Base-by-base conservation (phyloP, 441 rosid species). In the Gossypium lobatum region DNA sequence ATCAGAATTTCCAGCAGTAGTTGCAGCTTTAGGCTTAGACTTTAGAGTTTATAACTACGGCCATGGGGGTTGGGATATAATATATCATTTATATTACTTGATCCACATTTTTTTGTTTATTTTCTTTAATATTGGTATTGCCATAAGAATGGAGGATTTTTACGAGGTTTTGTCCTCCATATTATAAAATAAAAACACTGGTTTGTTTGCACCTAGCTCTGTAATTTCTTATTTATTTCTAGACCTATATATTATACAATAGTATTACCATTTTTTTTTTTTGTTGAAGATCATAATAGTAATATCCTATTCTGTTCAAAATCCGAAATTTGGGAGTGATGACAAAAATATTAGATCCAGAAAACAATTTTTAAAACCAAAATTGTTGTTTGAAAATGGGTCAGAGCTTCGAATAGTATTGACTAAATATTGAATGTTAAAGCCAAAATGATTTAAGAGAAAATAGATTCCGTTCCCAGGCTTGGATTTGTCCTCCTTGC, bases 1-100 rank as follows among this genome's bases (percentile, higher is more conserved):
- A 84, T 92, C 64, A 80, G 78, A 4, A 87, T 90, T 79, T 84
- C 72, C 23, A 80, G 81, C n/a, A 95, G 91, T 70, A 86, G 85
- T 34, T 93, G 99, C 64, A 90, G 84, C 71, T 91, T 87, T 71
- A 89, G 85, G 74, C 70, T 95, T 71, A 83, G 86, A 59, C 71
- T 89, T 4, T 92, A 84, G 63, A 70, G 23, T 70, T 34, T 23
- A 13, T 50, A 37, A 37, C 42, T 1, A 37, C 42, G 42, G 42
- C 42, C 42, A 37, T 6, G 42, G 42, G 42, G 42, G 42, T 0
- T 37, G 42, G 10, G 42, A 37, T 7, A 37, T 37, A 37, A 37
- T 7, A 37, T 37, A 37, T 37, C 42, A 37, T 37, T 20, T 52
- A 69, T 68, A 50, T 68, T 26, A 28, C n/a, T 67, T 46, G 14